Base-by-base conservation (phyloP, 192 early-diverging fungal genomes). In the Podila epigama region DNA sequence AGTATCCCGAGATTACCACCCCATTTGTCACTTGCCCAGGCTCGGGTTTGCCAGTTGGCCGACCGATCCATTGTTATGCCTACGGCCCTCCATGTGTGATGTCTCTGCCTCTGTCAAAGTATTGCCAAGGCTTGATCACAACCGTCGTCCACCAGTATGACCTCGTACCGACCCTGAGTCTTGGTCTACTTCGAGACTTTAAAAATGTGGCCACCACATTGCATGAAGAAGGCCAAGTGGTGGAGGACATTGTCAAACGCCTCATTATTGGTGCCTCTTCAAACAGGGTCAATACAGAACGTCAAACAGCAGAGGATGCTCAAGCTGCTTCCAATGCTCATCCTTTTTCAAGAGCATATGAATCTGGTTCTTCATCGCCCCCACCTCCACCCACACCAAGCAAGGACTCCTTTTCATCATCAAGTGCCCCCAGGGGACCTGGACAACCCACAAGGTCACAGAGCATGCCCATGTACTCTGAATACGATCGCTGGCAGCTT, bases 1-100 rank as follows among this genome's bases (percentile, higher is more conserved):
- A 42, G 63, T 85, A 66, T 61, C 69, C 65, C 0, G 64, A 61
- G 37, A 79, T 80, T 29, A 75, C 82, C 0, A 83, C 87, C 0
- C 86, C 78, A 10, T 92, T 92, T 72, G 91, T 87, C 0, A 92
- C 90, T 9, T 83, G 88, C 2, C 79, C 79, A 25, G 69, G 68
- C 16, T 90, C 90, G 2, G 90, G 89, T 16, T 69, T 94, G 53
- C 93, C 94, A 2, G 58, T 83, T 0, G 86, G 84, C 39, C 87
- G 95, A 16, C 87, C 89, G 22, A 89, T 97, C 61, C 93, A 93
- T 61, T 94, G 93, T 62, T 95, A 91, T 58, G 88, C 91, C 25
- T 97, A 89, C 67, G 96, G 93, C 22, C 84, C 89, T n/a, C 95
- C 96, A 0, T 91, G 90, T 60, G 88, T 90, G 27, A 89, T 92